phyloP scores from a whole-genome alignment of 1,284 basidiomycete species.

The Tetrapyrgos nigripes region DNA sequence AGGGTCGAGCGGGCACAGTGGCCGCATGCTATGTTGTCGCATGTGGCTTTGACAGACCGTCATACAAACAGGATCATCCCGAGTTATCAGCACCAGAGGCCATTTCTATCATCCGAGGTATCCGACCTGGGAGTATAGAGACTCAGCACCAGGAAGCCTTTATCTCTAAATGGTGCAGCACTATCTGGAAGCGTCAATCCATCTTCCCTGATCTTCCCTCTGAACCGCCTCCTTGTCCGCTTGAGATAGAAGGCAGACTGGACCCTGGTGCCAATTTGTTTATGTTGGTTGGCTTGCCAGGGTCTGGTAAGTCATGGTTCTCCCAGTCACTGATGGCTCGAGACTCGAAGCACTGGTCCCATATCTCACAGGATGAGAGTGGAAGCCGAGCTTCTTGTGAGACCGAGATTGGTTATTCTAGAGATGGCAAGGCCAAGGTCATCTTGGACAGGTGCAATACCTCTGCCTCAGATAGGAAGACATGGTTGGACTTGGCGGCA shows the following conservation, averaged over 20 bases:
- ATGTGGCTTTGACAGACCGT: constrained; percentile 54
- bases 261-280: constrained; percentile 46
- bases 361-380: constrained; percentile 62
- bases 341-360: constrained; percentile 46
- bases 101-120: constrained; percentile 48
- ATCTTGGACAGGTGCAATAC: constrained; percentile 65
- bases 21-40: constrained; percentile 65
- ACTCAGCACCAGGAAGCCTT: constrained; percentile 61
- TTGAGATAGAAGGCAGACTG: constrained; percentile 50
- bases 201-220: constrained; percentile 52
- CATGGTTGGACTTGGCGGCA: constrained; percentile 55
- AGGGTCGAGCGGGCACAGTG: constrained; percentile 67
- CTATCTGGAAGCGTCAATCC: constrained; percentile 63
- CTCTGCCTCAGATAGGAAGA: constrained; percentile 48
- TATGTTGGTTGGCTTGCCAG: constrained; percentile 63
- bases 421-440: constrained; percentile 45
- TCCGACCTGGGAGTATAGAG: constrained; percentile 63
- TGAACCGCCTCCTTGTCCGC: constrained; percentile 54
- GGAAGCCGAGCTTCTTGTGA: constrained; percentile 58
- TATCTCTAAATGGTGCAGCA: constrained; percentile 60
- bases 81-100: constrained; percentile 55
- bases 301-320: constrained; percentile 67
- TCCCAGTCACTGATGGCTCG: constrained; percentile 51
- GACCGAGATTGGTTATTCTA: constrained; percentile 47
- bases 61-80: constrained; percentile 46